Evolutionary conservation across 2,329 filamentous ascomycete genomes (phyloP).

Genomic region (Phoma sp.): DNA sequence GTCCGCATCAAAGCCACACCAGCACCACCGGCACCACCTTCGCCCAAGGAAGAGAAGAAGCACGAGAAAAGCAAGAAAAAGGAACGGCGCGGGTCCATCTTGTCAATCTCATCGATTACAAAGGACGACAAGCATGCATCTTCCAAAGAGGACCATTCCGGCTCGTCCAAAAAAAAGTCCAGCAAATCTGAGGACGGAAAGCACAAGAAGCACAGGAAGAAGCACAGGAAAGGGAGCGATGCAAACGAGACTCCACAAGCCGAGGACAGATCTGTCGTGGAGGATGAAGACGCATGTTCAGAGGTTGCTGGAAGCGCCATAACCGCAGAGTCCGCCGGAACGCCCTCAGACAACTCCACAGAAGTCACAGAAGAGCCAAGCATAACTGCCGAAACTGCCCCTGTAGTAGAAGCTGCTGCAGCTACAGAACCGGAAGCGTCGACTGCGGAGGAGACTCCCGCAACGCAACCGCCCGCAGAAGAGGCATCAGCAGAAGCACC

Average conservation of each 20-base stretch:
- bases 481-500: too few relatives aligned
- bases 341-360: background rate
- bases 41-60: constrained; percentile 42
- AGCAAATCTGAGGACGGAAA: constrained; percentile 36
- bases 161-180: constrained; percentile 28
- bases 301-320: constrained; percentile 5
- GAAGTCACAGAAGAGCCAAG: background rate
- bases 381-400: background rate
- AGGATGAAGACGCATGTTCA: constrained; percentile 24
- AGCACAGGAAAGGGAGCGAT: constrained; percentile 27
- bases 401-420: background rate
- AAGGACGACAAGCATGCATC: constrained; percentile 21
- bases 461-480: background rate
- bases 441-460: background rate
- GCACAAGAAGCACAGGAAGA: constrained; percentile 31
- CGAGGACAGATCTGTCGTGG: constrained; percentile 17
- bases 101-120: constrained; percentile 22
- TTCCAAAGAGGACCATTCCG: constrained; percentile 14
- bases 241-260: background rate
- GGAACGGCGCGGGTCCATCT: constrained; percentile 24
- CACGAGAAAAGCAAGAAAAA: constrained; percentile 31
- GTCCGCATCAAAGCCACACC: constrained; percentile 39
- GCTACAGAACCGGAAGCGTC: background rate
- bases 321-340: background rate
- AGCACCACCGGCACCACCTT: constrained; percentile 23